Base-by-base conservation (phyloP, 257 asterid genomes). In the Przewalskia tangutica region DNA sequence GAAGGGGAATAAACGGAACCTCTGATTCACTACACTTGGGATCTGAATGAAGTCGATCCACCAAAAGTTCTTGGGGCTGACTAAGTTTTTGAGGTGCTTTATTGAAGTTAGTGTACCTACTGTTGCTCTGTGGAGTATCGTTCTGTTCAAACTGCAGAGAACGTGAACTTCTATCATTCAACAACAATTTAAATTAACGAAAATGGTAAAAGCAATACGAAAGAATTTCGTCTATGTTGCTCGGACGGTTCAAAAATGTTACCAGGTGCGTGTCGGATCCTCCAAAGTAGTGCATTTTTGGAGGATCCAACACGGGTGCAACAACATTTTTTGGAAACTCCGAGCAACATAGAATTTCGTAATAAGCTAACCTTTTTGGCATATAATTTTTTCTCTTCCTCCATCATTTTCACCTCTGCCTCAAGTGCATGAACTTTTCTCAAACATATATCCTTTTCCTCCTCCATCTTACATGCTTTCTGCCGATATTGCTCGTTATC, bases 351-450 rank as follows among this genome's bases (percentile, higher is more conserved):
- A 38, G 76, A 18, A 54, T 8, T 0, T 18, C 6, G 23, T 34
- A 56, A 23, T 34, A 44, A 68, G 46, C 84, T 60, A 18, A 94
- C 98, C 95, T 89, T 89, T 83, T 85, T 86, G 77, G 56, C 75
- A 36, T 68, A 58, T 42, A 58, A 23, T 44, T 77, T 83, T 48
- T 76, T 71, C 79, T 82, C 87, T 84, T 89, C 90, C 84, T 83
- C 83, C 89, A 82, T 81, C 84, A 83, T 79, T 81, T 88, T 87
- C 54, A 89, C 81, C 18, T 91, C 82, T 40, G 71, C 90, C 90
- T 89, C 93, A 56, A 91, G 94, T n/a, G 85, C 88, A 82, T 80
- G 89, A 81, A 84, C 89, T 90, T 86, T 91, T 90, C 82, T 87
- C 71, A 83, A 82, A 84, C 84, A 86, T 18, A 89, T 90, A 7